Base-by-base conservation (phyloP, 208 protist species). In the Crithidia sp. region DNA sequence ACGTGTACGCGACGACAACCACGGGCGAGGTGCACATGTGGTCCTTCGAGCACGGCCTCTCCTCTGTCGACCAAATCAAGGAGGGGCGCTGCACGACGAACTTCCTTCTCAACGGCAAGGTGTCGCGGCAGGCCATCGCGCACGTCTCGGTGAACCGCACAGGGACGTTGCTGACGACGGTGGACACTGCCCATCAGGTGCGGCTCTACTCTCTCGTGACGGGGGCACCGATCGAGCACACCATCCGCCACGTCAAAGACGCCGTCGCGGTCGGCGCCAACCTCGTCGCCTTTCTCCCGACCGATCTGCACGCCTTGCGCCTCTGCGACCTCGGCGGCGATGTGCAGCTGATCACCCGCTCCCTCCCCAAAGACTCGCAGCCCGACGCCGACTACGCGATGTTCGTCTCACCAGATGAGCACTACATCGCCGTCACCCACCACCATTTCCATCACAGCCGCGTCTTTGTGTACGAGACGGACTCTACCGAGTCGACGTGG, bases 61-160 rank as follows among this genome's bases (percentile, higher is more conserved):
- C 87, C 10, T 87, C 89, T 3, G 64, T 88, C 59, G 79, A 90
- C 44, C 64, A 79, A 37, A 76, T 74, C 19, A 82, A 81, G 40
- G 83, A 83, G 39, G 89, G 88, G 37, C 65, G 43, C 13, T 62
- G 87, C 45, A 88, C 85, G n/a, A 90, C 79, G 0, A 81, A 88
- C 67, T 85, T 87, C 71, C 67, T 82, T 3, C 62, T 77, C 43
- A 96, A 88, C 76, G 76, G 70, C 44, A 92, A 92, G 62, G 71
- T 94, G 0, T 94, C 89, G 37, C 17, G n/a, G 13, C 49, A 65
- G 52, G 59, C 83, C 45, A 84, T 96, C 53, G 55, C 44, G 19
- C 47, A 53, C 7, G 65, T 93, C 12, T 75, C 67, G 36, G 76
- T 77, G 28, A 86, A 93, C 69, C 50, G 71, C 17, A 47, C 61